phyloP scores from a whole-genome alignment of 177 flowering plant genomes.

The Telopea speciosissima region DNA sequence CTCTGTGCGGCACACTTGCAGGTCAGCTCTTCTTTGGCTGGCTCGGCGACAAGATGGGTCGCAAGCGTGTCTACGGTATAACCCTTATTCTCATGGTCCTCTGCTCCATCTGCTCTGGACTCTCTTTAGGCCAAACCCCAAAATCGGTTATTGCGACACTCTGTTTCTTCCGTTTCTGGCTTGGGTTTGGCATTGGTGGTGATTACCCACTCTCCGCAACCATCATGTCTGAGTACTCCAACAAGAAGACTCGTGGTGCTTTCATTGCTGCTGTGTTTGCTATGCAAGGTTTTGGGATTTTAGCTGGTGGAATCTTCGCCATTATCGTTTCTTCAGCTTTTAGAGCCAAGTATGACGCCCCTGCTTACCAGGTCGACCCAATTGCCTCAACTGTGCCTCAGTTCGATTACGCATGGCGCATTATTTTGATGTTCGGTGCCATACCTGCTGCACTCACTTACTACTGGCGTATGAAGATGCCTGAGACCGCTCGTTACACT shows the following conservation, averaged over 20 bases:
- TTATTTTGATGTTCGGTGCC: slow-evolving; percentile 64
- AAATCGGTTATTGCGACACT: slow-evolving; percentile 39
- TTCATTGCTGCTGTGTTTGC: slow-evolving; percentile 65
- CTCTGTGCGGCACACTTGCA: slow-evolving; percentile 51
- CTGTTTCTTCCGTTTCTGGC: slow-evolving; percentile 64
- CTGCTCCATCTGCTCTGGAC: slow-evolving; percentile 44
- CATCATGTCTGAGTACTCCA: slow-evolving; percentile 64
- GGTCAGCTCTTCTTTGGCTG: slow-evolving; percentile 69
- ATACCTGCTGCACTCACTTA: slow-evolving; percentile 55
- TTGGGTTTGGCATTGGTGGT: slow-evolving; percentile 64
- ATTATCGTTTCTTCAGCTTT: slow-evolving; percentile 21
- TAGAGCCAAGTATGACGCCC: slow-evolving; percentile 12
- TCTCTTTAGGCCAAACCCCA: slow-evolving; percentile 33
- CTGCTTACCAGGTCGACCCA: slow-evolving; percentile 17
- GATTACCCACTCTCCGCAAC: slow-evolving; percentile 64
- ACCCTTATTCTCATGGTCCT: slow-evolving; percentile 50
- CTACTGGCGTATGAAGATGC: slow-evolving; percentile 72
- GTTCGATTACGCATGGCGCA: slow-evolving; percentile 60
- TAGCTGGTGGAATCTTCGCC: slow-evolving; percentile 28
- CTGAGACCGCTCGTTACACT: slow-evolving; percentile 68
- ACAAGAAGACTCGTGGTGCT: slow-evolving; percentile 60
- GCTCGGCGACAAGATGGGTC: slow-evolving; percentile 59
- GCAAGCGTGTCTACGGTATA: slow-evolving; percentile 55
- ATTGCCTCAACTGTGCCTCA: slow-evolving; percentile 33
- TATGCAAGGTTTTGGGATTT: slow-evolving; percentile 61